Base-by-base conservation (phyloP, 2,329 filamentous ascomycete species). In the Aspergillus fumigatiaffinis region DNA sequence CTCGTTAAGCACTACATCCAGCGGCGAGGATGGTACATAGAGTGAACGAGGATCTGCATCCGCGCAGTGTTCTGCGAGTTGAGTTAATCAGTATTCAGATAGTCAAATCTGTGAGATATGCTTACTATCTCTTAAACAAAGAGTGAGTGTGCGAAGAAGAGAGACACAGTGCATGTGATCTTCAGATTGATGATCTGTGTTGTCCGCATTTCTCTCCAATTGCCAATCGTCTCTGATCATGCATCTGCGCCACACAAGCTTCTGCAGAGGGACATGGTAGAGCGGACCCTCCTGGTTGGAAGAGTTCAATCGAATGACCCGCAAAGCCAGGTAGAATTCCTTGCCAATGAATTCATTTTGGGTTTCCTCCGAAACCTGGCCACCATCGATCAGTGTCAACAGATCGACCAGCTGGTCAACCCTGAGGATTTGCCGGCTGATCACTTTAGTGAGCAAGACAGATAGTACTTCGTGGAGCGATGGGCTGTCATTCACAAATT, bases 151-250 rank as follows among this genome's bases (percentile, higher is more conserved):
- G 63, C 79, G 80, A 69, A 87, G 92, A 4, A 91, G 79, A 28
- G 87, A 80, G 3, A 91, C 96, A 56, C 81, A 76, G 32, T 79
- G 78, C 26, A 95, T 75, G 20, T 84, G 78, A 28, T 82, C 80
- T 53, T 86, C 79, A 28, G 91, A 83, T 60, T 89, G 82, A 3
- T 79, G 76, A 67, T 96, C 92, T 56, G 86, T 85, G 69, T 90
- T 88, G 58, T 88, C 85, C 0, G 89, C 93, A 63, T 90, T 86
- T 68, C 94, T 93, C 69, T 95, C 83, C 57, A 79, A 80, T 26
- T 83, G 79, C 94, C 94, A 99, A 69, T 97, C 85, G 71, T 97
- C 92, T 51, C 87, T 85, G 63, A 93, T 82, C 67, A 89, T 89
- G 60, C 91, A 88, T 54, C 94, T 86, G 69, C 94, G 88, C 94